Evolutionary conservation across 2,329 filamentous ascomycete genomes (phyloP).

Genomic region (Amylocarpus encephaloides): DNA sequence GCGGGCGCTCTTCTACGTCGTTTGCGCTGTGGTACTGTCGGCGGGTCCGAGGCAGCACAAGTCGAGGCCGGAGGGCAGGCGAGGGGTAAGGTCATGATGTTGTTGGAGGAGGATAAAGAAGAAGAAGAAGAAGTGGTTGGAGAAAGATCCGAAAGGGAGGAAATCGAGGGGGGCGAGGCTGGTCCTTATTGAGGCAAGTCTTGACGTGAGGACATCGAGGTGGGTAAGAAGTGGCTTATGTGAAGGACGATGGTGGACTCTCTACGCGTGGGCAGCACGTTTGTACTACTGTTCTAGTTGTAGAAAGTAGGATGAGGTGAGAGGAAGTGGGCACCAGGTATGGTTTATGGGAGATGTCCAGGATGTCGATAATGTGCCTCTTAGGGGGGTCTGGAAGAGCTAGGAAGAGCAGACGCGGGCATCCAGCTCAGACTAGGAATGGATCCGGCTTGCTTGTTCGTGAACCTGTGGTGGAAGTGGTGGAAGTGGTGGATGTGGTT

Average conservation of each 20-base stretch:
- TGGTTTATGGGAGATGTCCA: background rate
- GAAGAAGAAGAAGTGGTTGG: background rate
- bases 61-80: constrained; percentile 28
- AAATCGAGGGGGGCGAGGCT: constrained; percentile 8
- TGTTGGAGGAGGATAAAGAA: background rate
- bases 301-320: background rate
- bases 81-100: constrained; percentile 30
- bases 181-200: constrained; percentile 2
- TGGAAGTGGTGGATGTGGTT: too few species aligned
- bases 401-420: constrained; percentile 12
- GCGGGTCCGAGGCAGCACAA: constrained; percentile 22
- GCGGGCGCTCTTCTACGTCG: constrained; percentile 82
- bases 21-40: constrained; percentile 39
- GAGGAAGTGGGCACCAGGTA: constrained; percentile 1
- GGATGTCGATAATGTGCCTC: constrained; percentile 9
- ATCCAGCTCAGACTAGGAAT: constrained; percentile 1
- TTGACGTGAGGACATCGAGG: constrained; percentile 13
- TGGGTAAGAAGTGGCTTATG: constrained; percentile 14
- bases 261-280: constrained; percentile 11
- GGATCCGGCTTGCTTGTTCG: background rate
- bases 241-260: constrained; percentile 10
- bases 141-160: constrained; percentile 5
- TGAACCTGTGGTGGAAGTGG: background rate
- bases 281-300: background rate
- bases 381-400: too few species aligned